Evolutionary conservation across 345 rosid species (phyloP).

Genomic region (Citrus australasica): DNA sequence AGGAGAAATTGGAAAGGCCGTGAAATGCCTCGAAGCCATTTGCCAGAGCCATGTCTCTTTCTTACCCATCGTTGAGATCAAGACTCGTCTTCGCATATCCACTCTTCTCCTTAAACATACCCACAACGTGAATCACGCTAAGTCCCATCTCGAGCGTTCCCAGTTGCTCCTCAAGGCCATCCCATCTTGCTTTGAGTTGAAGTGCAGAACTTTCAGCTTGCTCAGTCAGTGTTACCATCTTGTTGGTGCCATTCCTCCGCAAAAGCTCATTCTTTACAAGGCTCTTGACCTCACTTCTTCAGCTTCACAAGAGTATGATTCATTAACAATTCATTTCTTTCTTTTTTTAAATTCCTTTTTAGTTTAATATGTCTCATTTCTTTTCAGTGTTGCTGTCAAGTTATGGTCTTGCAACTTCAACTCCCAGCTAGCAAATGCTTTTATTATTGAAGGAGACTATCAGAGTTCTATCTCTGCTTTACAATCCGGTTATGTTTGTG

Average conservation of each 20-base stretch:
- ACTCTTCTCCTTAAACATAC: conserved; percentile 78
- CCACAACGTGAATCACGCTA: conserved; percentile 79
- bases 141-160: conserved; percentile 87
- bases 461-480: conserved; percentile 61
- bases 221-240: conserved; percentile 93
- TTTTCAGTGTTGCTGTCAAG: conserved; percentile 35
- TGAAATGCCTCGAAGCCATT: conserved; percentile 89
- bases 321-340: background rate
- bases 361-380: background rate
- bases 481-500: conserved; percentile 59
- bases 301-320: conserved; percentile 31
- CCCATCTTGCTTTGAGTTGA: conserved; percentile 85
- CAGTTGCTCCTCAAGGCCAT: conserved; percentile 68
- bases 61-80: conserved; percentile 80
- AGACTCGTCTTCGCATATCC: conserved; percentile 81
- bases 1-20: conserved; percentile 67
- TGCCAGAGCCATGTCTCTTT: conserved; percentile 73
- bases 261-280: conserved; percentile 68
- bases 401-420: conserved; percentile 95
- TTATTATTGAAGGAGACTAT: conserved; percentile 78
- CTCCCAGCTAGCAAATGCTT: conserved; percentile 91
- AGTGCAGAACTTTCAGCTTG: conserved; percentile 72
- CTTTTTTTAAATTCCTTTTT: background rate
- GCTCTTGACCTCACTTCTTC: conserved; percentile 69
- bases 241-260: conserved; percentile 77